Evolutionary conservation across 202 grass and related monocot species (phyloP).

Genomic region (Schoenoplectus triqueter): DNA sequence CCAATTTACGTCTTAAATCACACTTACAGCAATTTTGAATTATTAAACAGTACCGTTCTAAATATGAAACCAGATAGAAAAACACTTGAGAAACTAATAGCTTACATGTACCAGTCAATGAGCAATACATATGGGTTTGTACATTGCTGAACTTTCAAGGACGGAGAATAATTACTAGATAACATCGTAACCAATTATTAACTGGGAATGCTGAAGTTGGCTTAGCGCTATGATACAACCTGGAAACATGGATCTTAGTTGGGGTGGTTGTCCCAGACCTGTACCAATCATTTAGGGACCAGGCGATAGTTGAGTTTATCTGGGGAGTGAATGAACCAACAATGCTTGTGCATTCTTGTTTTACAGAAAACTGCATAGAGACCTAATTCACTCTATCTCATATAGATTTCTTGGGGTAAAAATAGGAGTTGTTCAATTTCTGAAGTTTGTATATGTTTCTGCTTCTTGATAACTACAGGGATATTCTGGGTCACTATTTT

Average conservation of each 20-base stretch:
- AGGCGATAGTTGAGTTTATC: not conserved
- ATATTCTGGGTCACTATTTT: not conserved
- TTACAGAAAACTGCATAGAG: not conserved
- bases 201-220: not conserved
- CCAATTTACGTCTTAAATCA: conserved; percentile 30
- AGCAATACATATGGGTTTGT: not conserved
- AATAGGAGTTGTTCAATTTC: not conserved
- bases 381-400: conserved; percentile 1
- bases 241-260: no score
- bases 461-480: not conserved
- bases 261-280: not conserved
- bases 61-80: not conserved
- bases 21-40: conserved; percentile 27
- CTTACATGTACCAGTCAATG: not conserved
- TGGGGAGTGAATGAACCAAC: not conserved
- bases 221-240: not conserved
- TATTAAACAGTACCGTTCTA: not conserved
- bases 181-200: not conserved
- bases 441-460: conserved; percentile 13
- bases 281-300: not conserved
- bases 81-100: not conserved
- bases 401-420: conserved; percentile 11
- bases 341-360: conserved; percentile 3
- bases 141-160: not conserved
- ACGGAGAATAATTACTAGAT: not conserved